Percentiles rank a stretch among this genome's conserved stretches.
Evolutionary conservation across 495 filamentous ascomycete genomes (phyloP).

Genomic region (Neurospora tetraspora): DNA sequence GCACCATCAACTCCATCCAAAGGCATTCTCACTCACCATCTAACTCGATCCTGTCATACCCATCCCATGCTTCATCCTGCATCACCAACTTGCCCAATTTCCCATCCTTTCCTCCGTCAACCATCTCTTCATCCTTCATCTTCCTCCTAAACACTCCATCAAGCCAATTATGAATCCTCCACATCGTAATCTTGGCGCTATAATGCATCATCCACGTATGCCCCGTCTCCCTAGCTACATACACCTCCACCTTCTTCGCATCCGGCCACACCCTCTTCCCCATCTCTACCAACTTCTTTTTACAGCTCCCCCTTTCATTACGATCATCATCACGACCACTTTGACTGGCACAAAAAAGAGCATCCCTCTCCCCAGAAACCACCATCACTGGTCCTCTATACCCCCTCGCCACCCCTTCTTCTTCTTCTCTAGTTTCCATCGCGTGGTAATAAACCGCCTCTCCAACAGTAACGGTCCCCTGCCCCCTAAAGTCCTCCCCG

Average conservation of each 20-base stretch:
- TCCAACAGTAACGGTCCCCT: not conserved
- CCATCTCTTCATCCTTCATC: not conserved
- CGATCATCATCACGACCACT: not conserved
- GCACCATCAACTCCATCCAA: not conserved
- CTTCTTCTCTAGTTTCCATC: not conserved
- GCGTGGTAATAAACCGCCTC: not conserved
- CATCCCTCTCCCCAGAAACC: not conserved
- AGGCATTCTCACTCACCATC: not conserved
- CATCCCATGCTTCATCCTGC: not conserved
- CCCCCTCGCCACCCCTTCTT: not conserved
- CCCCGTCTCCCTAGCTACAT: not conserved
- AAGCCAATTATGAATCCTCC: not conserved
- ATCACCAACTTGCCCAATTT: not conserved
- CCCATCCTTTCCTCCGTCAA: not conserved
- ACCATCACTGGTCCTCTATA: not conserved
- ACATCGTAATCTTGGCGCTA: not conserved
- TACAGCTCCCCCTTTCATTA: not conserved
- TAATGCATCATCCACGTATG: not conserved
- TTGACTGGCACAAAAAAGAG: not conserved
- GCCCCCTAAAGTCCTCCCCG: not conserved
- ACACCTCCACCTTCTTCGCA: not conserved
- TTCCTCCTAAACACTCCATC: not conserved
- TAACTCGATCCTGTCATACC: not conserved
- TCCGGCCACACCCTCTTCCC: not conserved
- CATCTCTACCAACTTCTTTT: not conserved